These are phyloP conservation scores for Cladochytrium replicatum DNA, from an alignment of 192 early-diverging fungal species.

Conservation along the genomic window DNA sequence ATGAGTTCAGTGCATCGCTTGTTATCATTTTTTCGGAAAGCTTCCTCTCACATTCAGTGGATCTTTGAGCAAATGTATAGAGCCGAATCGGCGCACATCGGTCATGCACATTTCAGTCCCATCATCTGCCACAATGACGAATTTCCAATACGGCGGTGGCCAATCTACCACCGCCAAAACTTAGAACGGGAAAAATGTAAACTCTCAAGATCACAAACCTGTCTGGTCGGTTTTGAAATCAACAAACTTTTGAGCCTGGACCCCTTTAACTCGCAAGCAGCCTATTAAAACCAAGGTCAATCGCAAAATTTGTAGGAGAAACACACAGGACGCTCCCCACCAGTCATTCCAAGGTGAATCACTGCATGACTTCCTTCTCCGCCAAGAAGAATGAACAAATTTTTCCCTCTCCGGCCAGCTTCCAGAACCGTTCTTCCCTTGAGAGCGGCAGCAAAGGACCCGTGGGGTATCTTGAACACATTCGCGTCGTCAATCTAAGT, in stretches of 20 bases:
- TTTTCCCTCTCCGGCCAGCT: slow-evolving; percentile 65
- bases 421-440: slow-evolving; percentile 40
- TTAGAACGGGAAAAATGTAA: background rate
- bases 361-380: slow-evolving; percentile 35
- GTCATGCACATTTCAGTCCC: slow-evolving; percentile 36
- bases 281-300: too few relatives aligned
- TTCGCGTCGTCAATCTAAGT: too few relatives aligned
- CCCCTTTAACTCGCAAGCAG: too few relatives aligned
- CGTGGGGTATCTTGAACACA: too few relatives aligned
- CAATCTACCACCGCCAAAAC: slow-evolving; percentile 37
- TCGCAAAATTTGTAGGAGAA: background rate
- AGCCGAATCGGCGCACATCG: slow-evolving; percentile 59
- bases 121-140: slow-evolving; percentile 36
- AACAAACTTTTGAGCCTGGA: too few relatives aligned
- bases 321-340: slow-evolving; percentile 7
- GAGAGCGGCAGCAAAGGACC: slow-evolving; percentile 25
- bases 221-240: too few relatives aligned
- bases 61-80: slow-evolving; percentile 49
- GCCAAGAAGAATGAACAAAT: slow-evolving; percentile 49
- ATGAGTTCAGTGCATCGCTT: background rate
- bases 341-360: slow-evolving; percentile 70
- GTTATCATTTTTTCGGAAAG: too few relatives aligned
- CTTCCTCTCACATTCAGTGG: too few relatives aligned
- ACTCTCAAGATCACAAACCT: background rate
- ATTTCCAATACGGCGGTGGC: slow-evolving; percentile 65